A percentile compares a stretch with the other conserved stretches of the same genome.
Evolutionary conservation across 2,329 filamentous ascomycete genomes (phyloP).

Genomic region (Fusarium chaquense): DNA sequence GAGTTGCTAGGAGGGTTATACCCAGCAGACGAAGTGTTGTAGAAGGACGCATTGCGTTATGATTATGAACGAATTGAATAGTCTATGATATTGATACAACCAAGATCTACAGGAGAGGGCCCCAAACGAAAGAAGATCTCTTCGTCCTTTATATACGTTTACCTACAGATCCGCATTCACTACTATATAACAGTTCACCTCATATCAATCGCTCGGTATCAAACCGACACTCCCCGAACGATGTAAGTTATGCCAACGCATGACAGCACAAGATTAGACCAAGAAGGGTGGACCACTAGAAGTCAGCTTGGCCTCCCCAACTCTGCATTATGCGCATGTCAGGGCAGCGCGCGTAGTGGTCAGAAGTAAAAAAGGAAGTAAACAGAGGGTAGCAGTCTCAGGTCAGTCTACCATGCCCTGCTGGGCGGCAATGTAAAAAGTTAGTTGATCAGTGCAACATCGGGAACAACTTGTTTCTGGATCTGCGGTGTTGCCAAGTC

Average conservation of each 20-base stretch:
- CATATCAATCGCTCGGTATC: conserved; percentile 2
- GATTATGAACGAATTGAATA: neutral
- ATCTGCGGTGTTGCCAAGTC: no score
- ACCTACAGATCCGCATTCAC: neutral
- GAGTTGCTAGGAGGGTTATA: neutral
- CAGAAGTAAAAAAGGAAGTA: neutral
- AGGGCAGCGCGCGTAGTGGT: conserved; percentile 12
- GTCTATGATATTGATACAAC: no score
- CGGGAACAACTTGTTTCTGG: neutral
- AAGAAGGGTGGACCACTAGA: neutral
- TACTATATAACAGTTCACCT: neutral
- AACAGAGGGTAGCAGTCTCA: neutral
- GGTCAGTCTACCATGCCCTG: neutral
- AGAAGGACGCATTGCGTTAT: neutral
- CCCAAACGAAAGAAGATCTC: rapidly evolving
- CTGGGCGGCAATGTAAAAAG: neutral
- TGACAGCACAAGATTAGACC: conserved; percentile 22
- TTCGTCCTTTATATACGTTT: neutral
- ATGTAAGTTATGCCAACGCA: conserved; percentile 24
- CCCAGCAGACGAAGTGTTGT: neutral
- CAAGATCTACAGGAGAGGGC: neutral
- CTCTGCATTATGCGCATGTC: conserved; percentile 11
- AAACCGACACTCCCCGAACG: conserved; percentile 36
- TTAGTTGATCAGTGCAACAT: conserved; percentile 2
- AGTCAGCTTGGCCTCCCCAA: conserved; percentile 1